Evolutionary conservation across 169 alveolate genomes (phyloP).

Genomic region (Eimeria acervulina): DNA sequence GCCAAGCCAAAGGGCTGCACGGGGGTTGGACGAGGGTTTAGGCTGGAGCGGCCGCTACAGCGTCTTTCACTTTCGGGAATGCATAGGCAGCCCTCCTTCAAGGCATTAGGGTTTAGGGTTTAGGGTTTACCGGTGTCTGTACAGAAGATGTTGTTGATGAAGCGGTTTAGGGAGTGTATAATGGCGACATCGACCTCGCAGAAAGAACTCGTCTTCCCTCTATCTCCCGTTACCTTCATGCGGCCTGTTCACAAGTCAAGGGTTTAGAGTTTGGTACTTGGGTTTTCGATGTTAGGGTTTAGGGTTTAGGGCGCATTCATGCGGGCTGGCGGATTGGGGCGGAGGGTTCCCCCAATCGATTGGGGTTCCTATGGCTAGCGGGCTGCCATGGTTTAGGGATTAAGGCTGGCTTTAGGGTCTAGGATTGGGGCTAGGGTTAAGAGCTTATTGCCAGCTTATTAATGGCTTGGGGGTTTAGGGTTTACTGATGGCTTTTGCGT

Average conservation of each 20-base stretch:
- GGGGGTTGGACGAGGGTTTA: neutral
- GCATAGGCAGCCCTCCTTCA: neutral
- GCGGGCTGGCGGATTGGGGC: too few relatives aligned
- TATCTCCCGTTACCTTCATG: neutral
- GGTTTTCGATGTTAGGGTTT: neutral
- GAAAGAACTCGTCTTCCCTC: constrained; percentile 27
- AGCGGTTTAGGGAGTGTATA: constrained; percentile 23
- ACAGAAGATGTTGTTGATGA: constrained; percentile 33
- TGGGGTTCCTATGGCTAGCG: too few relatives aligned
- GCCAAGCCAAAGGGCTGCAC: neutral
- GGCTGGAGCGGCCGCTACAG: too few relatives aligned
- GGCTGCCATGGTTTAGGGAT: too few relatives aligned
- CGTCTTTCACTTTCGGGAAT: too few relatives aligned
- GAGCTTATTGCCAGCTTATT: too few relatives aligned
- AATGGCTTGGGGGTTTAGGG: too few relatives aligned
- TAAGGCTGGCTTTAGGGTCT: too few relatives aligned
- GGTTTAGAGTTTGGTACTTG: neutral
- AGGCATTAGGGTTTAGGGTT: neutral
- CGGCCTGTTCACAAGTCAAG: neutral
- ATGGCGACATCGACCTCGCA: constrained; percentile 2
- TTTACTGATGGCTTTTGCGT: too few relatives aligned
- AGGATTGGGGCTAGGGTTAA: too few relatives aligned
- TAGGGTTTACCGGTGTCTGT: constrained; percentile 52
- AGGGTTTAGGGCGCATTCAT: neutral
- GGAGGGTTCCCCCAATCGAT: too few relatives aligned